phyloP scores from a whole-genome alignment of 805 yeast genomes.

The Brettanomyces nanus region DNA sequence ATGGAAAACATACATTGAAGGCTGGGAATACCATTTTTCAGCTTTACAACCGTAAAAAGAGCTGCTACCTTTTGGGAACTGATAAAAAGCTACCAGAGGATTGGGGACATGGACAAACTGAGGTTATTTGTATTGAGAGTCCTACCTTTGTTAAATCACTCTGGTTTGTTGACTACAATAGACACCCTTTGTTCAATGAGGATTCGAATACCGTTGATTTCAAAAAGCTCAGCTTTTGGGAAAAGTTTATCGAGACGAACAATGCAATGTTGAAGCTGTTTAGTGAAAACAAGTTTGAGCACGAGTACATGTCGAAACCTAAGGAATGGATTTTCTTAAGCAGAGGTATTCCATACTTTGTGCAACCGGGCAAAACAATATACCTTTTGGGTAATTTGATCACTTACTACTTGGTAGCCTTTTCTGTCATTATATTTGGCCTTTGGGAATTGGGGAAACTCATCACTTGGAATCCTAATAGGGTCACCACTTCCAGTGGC shows the following conservation, averaged over 20 bases:
- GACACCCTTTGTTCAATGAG: conserved; percentile 39
- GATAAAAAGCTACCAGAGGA: conserved; percentile 57
- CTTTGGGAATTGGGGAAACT: conserved; percentile 9
- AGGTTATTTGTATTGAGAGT: conserved; percentile 74
- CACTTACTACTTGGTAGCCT: conserved; percentile 41
- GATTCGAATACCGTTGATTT: conserved; percentile 27
- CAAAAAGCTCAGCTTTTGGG: conserved; percentile 32
- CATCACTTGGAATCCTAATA: conserved; percentile 16
- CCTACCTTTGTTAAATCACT: conserved; percentile 61
- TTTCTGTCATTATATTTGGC: conserved; percentile 22
- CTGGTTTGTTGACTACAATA: conserved; percentile 67
- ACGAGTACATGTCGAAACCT: conserved; percentile 26
- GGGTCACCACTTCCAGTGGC: conserved; percentile 2
- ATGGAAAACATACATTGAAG: conserved; percentile 30
- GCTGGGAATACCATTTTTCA: conserved; percentile 67
- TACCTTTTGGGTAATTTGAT: conserved; percentile 60
- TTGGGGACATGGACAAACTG: conserved; percentile 75
- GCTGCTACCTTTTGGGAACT: conserved; percentile 72
- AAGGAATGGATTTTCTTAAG: conserved; percentile 52
- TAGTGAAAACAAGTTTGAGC: conserved; percentile 31
- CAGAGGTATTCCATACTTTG: conserved; percentile 55
- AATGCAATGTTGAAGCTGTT: conserved; percentile 43
- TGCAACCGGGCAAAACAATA: conserved; percentile 32
- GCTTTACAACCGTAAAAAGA: conserved; percentile 55
- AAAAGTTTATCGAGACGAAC: conserved; percentile 50